Evolutionary conservation across 176 grass and related monocot genomes (phyloP).

Genomic region (Lolium rigidum): DNA sequence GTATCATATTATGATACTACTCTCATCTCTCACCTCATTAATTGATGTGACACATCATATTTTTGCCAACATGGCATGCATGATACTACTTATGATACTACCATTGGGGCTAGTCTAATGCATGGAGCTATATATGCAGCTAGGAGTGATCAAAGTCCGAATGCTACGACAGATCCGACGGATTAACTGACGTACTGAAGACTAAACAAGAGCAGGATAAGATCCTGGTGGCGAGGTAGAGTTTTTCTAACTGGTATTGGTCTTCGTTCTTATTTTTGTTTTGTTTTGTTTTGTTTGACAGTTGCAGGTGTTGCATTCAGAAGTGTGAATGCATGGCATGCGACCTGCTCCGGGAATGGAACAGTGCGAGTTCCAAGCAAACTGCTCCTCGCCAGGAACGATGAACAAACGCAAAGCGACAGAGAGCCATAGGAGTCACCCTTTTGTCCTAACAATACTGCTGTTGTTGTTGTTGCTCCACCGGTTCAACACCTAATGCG

Average conservation of each 20-base stretch:
- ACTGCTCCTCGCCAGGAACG: conserved; percentile 15
- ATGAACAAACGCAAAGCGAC: conserved; percentile 26
- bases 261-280: not conserved
- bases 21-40: too few relatives aligned
- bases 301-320: conserved; percentile 25
- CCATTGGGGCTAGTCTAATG: too few relatives aligned
- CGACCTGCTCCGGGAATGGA: not conserved
- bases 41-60: too few relatives aligned
- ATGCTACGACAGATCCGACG: conserved; percentile 30
- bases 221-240: not conserved
- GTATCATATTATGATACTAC: too few relatives aligned
- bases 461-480: not conserved
- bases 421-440: not conserved
- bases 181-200: conserved; percentile 3
- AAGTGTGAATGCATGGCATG: conserved; percentile 44
- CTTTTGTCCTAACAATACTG: not conserved
- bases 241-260: not conserved
- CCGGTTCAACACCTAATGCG: conserved; percentile 23
- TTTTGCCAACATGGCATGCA: too few relatives aligned
- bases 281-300: conserved; percentile 28
- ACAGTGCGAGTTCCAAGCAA: not conserved
- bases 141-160: not conserved
- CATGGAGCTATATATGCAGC: conserved; percentile 1
- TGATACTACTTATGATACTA: too few relatives aligned
- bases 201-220: conserved; percentile 10